Conservation (phyloP, 2,329 filamentous ascomycete species). For the Aspergillus fumigatus region DNA sequence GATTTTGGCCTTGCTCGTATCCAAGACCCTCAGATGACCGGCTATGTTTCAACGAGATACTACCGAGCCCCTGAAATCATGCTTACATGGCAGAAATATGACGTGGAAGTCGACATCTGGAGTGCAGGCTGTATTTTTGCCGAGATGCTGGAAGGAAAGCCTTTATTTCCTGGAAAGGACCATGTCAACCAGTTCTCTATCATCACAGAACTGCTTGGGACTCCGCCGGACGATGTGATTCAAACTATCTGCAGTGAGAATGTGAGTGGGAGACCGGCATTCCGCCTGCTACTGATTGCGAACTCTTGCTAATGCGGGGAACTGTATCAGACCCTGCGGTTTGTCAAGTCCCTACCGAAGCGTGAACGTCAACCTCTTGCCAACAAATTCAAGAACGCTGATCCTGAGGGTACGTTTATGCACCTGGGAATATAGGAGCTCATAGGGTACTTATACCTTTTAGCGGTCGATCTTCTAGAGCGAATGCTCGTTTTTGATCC, state of each 20-base stretch:
- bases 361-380: conserved; percentile 81
- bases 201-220: conserved; percentile 94
- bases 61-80: conserved; percentile 99
- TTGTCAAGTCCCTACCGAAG: conserved; percentile 95
- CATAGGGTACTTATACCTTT: conserved; percentile 9
- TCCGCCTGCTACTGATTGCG: not conserved
- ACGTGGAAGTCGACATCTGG: conserved; percentile 98
- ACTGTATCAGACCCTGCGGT: conserved; percentile 73
- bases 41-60: conserved; percentile 97
- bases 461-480: conserved; percentile 90
- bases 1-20: conserved; percentile 97
- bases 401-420: conserved; percentile 64
- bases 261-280: conserved; percentile 48
- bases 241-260: conserved; percentile 98
- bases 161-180: conserved; percentile 96
- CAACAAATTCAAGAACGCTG: conserved; percentile 93
- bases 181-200: conserved; percentile 99
- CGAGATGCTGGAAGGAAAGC: conserved; percentile 98
- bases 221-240: conserved; percentile 96
- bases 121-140: conserved; percentile 98
- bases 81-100: conserved; percentile 99
- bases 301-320: conserved; percentile 20
- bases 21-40: conserved; percentile 99
- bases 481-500: conserved; percentile 98
- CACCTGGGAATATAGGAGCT: not conserved